These are phyloP conservation scores for Globisporangium yorkense DNA, from an alignment of 352 stramenopile genomes.

Conservation along the genomic window DNA sequence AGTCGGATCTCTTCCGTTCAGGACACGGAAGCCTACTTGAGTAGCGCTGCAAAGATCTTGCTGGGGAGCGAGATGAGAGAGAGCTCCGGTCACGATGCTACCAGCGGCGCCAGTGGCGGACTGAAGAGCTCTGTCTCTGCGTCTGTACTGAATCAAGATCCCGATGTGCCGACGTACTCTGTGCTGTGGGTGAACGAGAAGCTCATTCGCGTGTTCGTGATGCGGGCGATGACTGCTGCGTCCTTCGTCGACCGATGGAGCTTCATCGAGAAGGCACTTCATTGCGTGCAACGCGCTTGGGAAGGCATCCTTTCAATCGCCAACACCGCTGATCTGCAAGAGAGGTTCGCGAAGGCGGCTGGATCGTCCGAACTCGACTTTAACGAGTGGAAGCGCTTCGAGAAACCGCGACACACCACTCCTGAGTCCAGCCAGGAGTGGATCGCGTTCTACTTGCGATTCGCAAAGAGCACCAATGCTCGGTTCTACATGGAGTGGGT, in stretches of 20 bases:
- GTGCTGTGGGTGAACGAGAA: conserved; percentile 55
- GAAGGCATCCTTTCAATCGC: conserved; percentile 32
- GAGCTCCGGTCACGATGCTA: not conserved
- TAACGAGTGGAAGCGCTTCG: conserved; percentile 48
- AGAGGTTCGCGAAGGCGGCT: conserved; percentile 23
- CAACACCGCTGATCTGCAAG: conserved; percentile 39
- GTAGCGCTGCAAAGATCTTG: conserved; percentile 45
- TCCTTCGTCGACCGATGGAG: conserved; percentile 29
- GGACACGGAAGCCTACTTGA: conserved; percentile 50
- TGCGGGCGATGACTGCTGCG: conserved; percentile 27
- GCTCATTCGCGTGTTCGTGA: conserved; percentile 43
- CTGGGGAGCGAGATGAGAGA: conserved; percentile 20
- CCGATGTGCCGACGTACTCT: conserved; percentile 16
- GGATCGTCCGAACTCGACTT: conserved; percentile 27
- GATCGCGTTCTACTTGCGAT: conserved; percentile 42
- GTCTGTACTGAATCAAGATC: conserved; percentile 4
- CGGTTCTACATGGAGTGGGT: conserved; percentile 55
- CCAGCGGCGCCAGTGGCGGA: too few relatives aligned
- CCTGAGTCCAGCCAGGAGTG: conserved; percentile 27
- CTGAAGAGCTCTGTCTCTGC: not conserved
- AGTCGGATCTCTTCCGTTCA: conserved; percentile 45
- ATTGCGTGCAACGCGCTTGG: conserved; percentile 48
- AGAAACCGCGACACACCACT: conserved; percentile 16
- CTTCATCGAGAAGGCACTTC: conserved; percentile 25
- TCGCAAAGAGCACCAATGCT: conserved; percentile 24